Evolutionary conservation across 768 basidiomycete genomes (phyloP), one percentile per base, ranked within the genome.

Genomic region (Pisolithus tinctorius): DNA sequence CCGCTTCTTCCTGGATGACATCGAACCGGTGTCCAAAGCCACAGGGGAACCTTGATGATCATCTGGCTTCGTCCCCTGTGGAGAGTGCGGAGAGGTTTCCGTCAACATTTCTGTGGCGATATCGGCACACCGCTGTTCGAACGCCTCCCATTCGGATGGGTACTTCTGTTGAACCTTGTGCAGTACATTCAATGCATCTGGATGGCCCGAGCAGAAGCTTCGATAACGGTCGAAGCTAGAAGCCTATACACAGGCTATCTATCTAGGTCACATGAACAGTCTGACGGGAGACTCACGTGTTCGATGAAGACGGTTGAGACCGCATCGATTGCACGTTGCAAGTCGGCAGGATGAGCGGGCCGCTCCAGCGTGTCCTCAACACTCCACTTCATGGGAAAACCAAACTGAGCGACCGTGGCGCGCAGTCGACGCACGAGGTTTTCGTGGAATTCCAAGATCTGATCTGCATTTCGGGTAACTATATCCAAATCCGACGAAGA

Each of bases 171-270:
- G 79, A 17, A 83, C 75, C 47, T 77, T 79, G 52, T 86, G 81
- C 0, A 95, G 73, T 23, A 91, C 65, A 55, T 87, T 82, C 50
- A 87, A 72, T 0, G 93, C 93, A 58, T 88, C 86, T 47, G 82
- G 79, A 61, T 97, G 94, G 0, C 84, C 84, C 0, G 90, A 81
- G 63, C 95, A 98, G 61, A 93, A 97, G 11, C 77, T 69, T 64
- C 93, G 81, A 70, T 99, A 99, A 1, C 82, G 74, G 51, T 79
- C 75, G 57, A 95, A 95, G 36, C 75, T 71, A 14, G 83, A 72
- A 25, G 84, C 85, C 92, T 95, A 57, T 30, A 25, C 45, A 36
- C 52, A 55, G 47, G 49, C 8, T 37, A 11, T 59, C 31, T 54
- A 49, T 29, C 38, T 34, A 31, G 25, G 47, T 20, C 17, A 23